A percentile compares a stretch with the other conserved stretches of the same genome.
Conservation (phyloP, 768 basidiomycete species). For the Inosperma sp. region DNA sequence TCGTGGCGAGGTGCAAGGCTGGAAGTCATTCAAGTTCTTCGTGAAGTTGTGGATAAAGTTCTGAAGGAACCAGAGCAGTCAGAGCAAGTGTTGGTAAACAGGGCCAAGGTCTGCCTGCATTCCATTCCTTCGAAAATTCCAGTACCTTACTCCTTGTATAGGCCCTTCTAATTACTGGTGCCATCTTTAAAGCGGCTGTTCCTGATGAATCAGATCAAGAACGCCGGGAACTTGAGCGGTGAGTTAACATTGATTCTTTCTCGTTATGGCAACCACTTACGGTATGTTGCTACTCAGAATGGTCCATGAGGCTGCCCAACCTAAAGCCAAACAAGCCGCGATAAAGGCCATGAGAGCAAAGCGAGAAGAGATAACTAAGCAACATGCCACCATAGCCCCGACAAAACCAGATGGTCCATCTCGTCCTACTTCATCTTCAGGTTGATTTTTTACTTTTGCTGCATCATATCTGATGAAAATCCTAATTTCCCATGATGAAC, state of each 20-base stretch:
- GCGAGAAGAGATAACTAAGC: constrained; percentile 37
- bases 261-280: background rate
- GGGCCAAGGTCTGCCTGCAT: constrained; percentile 66
- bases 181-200: constrained; percentile 77
- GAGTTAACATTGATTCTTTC: constrained; percentile 20
- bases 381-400: constrained; percentile 15
- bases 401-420: background rate
- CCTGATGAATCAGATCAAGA: constrained; percentile 94
- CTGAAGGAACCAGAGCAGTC: constrained; percentile 73
- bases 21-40: constrained; percentile 87
- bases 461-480: background rate
- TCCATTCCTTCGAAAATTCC: background rate
- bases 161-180: constrained; percentile 86
- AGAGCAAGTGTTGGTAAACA: constrained; percentile 66
- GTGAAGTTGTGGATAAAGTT: constrained; percentile 79
- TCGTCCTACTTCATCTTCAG: background rate
- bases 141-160: constrained; percentile 24
- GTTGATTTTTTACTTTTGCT: background rate
- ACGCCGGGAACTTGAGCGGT: constrained; percentile 91
- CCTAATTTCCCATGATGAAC: background rate
- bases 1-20: constrained; percentile 97
- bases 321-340: constrained; percentile 55
- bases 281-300: constrained; percentile 44
- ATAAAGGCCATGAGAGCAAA: constrained; percentile 35
- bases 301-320: constrained; percentile 80